Conservation (phyloP, 73 alveolate species). For the Stentor roeselii region DNA sequence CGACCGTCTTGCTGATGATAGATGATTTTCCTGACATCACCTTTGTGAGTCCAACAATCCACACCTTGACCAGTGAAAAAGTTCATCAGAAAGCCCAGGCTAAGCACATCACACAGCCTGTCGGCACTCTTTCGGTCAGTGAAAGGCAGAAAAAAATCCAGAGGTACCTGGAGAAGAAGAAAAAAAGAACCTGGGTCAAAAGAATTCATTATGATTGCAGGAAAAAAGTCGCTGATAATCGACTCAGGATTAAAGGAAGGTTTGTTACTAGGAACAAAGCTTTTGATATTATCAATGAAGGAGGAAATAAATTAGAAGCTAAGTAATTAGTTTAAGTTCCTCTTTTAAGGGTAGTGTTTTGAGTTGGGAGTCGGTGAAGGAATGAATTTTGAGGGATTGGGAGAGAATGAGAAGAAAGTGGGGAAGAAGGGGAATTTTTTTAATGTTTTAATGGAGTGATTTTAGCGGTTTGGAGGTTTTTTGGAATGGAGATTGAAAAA, state of each 20-base stretch:
- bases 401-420: too few relatives aligned
- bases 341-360: too few relatives aligned
- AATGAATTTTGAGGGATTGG: too few relatives aligned
- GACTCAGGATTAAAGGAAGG: conserved; percentile 47
- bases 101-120: not conserved
- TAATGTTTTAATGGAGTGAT: too few relatives aligned
- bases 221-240: conserved; percentile 47
- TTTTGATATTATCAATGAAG: not conserved
- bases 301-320: too few relatives aligned
- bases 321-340: too few relatives aligned
- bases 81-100: not conserved
- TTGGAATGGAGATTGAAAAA: too few relatives aligned
- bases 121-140: conserved; percentile 19
- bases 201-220: conserved; percentile 43
- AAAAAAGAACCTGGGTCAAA: conserved; percentile 50
- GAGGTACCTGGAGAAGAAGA: conserved; percentile 52
- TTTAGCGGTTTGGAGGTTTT: too few relatives aligned
- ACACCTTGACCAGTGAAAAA: not conserved
- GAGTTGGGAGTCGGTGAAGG: too few relatives aligned
- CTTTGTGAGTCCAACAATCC: not conserved
- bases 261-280: conserved; percentile 38
- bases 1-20: not conserved
- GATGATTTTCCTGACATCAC: not conserved
- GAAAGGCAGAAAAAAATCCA: conserved; percentile 40
- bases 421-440: too few relatives aligned